Evolutionary conservation across 371 early-diverging fungal genomes (phyloP), one percentile per base, ranked within the genome.

Genomic region (Lichtheimia corymbifera): DNA sequence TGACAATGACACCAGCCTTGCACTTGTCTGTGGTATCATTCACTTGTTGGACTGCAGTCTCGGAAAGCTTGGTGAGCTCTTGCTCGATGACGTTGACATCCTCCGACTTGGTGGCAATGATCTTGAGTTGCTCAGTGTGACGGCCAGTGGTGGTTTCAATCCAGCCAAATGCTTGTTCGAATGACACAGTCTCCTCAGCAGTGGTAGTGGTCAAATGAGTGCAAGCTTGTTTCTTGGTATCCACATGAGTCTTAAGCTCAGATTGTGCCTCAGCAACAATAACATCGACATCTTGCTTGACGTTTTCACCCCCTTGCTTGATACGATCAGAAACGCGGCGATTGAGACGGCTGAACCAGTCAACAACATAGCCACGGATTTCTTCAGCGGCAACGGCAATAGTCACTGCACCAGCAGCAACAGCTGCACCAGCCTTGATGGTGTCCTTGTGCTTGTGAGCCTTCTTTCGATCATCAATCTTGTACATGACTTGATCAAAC

Each of bases 271-370:
- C 59, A 57, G 72, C 61, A 47, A 75, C 54, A 41, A 75, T 65
- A 12, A 24, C 55, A 3, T 65, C 66, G 22, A 75, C 44, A 55
- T 75, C 76, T 11, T 53, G 47, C 27, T 64, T 43, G 3, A 65
- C 62, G 41, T 72, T 61, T 0, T 67, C 64, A 27, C 76, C 76
- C 27, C 71, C 76, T 59, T 67, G 65, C 53, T 67, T 61, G 11
- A 64, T 50, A 27, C 76, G 76, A 17, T 72, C 63, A 20, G 59
- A 55, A 22, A 75, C 54, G 12, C 68, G 28, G 4, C 22, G 13
- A 20, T 64, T 63, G 14, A 72, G 65, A 17, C 65, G 15, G 0
- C 30, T 45, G 42, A 75, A 63, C 47, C 68, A 59, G 6, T 43
- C 64, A 40, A 67, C 71, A 13, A 73, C 58, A 25, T 41, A 17